These are phyloP conservation scores for Rutstroemia sp. DNA, from an alignment of 2,329 filamentous ascomycete species.

Conservation along the genomic window DNA sequence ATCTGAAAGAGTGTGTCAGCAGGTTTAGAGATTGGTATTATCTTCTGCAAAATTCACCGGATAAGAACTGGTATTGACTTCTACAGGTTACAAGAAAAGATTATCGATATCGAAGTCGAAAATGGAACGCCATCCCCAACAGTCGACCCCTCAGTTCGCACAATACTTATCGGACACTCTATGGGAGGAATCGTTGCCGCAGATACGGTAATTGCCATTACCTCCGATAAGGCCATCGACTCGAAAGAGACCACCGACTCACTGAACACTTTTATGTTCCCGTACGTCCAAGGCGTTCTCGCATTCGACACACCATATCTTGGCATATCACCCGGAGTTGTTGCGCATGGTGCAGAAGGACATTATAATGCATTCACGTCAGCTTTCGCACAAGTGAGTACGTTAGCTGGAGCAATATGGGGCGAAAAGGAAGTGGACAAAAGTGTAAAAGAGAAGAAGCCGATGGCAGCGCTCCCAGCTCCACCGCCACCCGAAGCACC, in stretches of 20 bases:
- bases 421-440: constrained; percentile 38
- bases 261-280: constrained; percentile 71
- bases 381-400: constrained; percentile 59
- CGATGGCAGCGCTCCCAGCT: constrained; percentile 32
- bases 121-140: constrained; percentile 75
- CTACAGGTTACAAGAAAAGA: constrained; percentile 73
- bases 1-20: constrained; percentile 62
- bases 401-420: constrained; percentile 63
- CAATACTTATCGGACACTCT: constrained; percentile 77
- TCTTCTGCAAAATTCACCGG: neutral
- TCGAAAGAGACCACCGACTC: constrained; percentile 4
- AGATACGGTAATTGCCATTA: constrained; percentile 71
- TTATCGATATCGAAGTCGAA: constrained; percentile 89
- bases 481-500: constrained; percentile 35
- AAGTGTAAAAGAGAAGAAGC: constrained; percentile 28
- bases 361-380: constrained; percentile 71
- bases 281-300: constrained; percentile 81
- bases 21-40: constrained; percentile 67
- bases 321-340: constrained; percentile 71
- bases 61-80: constrained; percentile 3
- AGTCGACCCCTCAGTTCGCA: constrained; percentile 75
- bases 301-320: constrained; percentile 94
- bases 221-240: constrained; percentile 23
- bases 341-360: constrained; percentile 80
- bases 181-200: constrained; percentile 94